Base-by-base conservation (phyloP, 768 basidiomycete species). In the Pisolithus orientalis region DNA sequence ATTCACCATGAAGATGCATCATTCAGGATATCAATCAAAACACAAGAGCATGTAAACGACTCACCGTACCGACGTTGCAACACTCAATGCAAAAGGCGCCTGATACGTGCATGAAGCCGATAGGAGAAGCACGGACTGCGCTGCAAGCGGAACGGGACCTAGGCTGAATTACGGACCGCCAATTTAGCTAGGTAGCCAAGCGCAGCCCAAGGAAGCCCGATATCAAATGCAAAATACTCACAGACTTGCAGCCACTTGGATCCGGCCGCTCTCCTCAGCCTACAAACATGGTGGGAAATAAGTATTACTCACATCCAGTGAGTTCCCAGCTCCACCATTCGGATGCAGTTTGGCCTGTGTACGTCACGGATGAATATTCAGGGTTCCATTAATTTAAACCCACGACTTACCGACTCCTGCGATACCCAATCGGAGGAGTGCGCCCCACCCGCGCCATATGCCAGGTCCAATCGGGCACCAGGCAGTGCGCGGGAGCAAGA, bases 241-340 rank as follows among this genome's bases (percentile, higher is more conserved):
- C 80, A 77, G 64, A 60, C 79, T 81, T 38, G 79, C 79, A 14
- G 80, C 78, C 40, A 80, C 78, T 82, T 8, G 6, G 9, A 7
- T 6, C 11, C 39, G 8, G 29, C 9, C 24, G 42, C 32, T 17
- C 13, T 21, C 55, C 32, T 39, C 14, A 47, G 39, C 9, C 47
- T 42, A 8, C 37, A 27, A 5, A 27, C 14, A 32, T 5, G 7
- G 9, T 16, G 13, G 34, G 42, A 0, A 14, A 1, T 21, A 37
- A 21, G n/a, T 5, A n/a, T 28, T 28, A 59, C 66, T 58, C 51
- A 68, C 66, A 71, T 24, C 84, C 85, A 31, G 88, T 69, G 6
- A 92, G 77, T 69, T 96, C 94, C 95, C 95, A 95, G 38, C 87
- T 85, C 93, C 94, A 97, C 95, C 94, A 98, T 68, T 96, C 95